Conservation (phyloP, 352 stramenopile genomes). For the Phytophthora cryptogea region DNA sequence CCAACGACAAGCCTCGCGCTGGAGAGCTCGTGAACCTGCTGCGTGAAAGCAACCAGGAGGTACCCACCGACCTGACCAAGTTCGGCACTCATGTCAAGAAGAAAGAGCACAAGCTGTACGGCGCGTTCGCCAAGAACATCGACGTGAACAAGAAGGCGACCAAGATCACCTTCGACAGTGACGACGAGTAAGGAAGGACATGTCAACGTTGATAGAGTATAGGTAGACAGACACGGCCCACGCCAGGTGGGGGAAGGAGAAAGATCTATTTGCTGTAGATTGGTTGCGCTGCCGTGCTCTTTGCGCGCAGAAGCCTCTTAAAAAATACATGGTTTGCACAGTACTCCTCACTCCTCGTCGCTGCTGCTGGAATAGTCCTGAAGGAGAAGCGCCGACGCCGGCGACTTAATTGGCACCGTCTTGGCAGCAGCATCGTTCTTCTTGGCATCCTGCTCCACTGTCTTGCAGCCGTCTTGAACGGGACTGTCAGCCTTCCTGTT, state of each 20-base stretch:
- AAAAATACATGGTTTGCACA: constrained; percentile 32
- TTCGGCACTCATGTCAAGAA: constrained; percentile 99
- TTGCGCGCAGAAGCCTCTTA: constrained; percentile 8
- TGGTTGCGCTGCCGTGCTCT: constrained; percentile 26
- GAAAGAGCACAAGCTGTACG: constrained; percentile 99
- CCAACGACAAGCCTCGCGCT: constrained; percentile 96
- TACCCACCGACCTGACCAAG: constrained; percentile 95
- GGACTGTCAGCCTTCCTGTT: constrained; percentile 11
- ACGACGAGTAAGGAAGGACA: constrained; percentile 51
- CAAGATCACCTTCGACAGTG: constrained; percentile 97
- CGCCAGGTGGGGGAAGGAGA: not conserved
- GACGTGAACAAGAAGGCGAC: constrained; percentile 96
- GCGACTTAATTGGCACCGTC: not conserved
- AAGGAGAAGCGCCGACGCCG: constrained; percentile 29
- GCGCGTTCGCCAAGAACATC: constrained; percentile 94
- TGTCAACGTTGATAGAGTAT: constrained; percentile 32
- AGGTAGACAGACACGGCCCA: constrained; percentile 12
- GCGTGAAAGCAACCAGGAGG: constrained; percentile 91
- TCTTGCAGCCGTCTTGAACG: not conserved
- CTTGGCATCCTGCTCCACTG: not conserved
- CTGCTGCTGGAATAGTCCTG: constrained; percentile 68
- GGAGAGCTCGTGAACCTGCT: constrained; percentile 97
- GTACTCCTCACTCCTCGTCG: constrained; percentile 21
- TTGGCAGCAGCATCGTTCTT: not conserved
- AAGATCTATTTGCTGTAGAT: constrained; percentile 34